A percentile compares a stretch with the other conserved stretches of the same genome.
Evolutionary conservation across 2,329 filamentous ascomycete genomes (phyloP).

Genomic region (Aspergillus fischeri): DNA sequence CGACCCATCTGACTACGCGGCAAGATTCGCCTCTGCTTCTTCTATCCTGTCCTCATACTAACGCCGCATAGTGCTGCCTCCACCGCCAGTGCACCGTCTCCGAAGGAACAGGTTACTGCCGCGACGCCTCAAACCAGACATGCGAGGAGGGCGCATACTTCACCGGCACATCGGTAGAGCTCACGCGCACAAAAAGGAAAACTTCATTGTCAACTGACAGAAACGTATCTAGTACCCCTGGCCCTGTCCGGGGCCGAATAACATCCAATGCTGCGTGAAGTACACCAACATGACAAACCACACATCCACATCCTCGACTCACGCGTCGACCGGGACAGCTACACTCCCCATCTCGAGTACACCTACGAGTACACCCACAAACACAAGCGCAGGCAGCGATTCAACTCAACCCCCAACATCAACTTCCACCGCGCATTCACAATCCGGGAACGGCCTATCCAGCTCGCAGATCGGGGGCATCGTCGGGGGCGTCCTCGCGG

Average conservation of each 20-base stretch:
- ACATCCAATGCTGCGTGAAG: conserved; percentile 8
- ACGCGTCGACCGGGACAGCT: not conserved
- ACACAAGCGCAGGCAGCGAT: too few relatives aligned
- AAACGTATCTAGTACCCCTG: not conserved
- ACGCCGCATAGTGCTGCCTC: conserved; percentile 7
- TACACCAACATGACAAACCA: conserved; percentile 2
- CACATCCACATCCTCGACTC: not conserved
- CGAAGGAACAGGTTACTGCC: conserved; percentile 5
- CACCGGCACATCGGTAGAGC: conserved; percentile 3
- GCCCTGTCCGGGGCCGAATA: conserved; percentile 6
- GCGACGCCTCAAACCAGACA: conserved; percentile 8
- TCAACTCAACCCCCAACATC: too few relatives aligned
- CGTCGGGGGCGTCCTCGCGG: conserved; percentile 9
- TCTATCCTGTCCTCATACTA: too few relatives aligned
- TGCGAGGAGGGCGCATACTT: conserved; percentile 5
- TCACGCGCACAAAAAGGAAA: not conserved
- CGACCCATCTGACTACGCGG: not conserved
- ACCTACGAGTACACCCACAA: too few relatives aligned
- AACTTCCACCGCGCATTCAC: too few relatives aligned
- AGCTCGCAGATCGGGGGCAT: conserved; percentile 6
- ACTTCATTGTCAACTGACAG: too few relatives aligned
- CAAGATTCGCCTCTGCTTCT: not conserved
- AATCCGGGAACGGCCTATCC: too few relatives aligned
- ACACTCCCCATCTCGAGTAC: not conserved
- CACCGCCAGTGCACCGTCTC: conserved; percentile 1